phyloP scores from a whole-genome alignment of 495 filamentous ascomycete genomes.

The Aspergillus coremiiformis region DNA sequence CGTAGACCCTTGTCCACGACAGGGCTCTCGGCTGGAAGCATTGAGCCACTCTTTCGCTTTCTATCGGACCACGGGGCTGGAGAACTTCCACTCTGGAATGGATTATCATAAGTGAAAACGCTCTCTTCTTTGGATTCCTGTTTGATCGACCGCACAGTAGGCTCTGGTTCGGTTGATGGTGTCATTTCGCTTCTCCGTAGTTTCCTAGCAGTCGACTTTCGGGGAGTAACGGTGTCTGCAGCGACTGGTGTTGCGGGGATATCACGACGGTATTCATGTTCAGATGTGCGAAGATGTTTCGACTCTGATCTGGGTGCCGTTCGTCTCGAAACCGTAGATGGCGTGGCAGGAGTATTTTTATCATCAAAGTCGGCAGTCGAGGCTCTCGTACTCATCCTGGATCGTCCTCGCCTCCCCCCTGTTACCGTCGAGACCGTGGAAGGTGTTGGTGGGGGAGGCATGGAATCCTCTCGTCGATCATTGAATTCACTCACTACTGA shows the following conservation, averaged over 20 bases:
- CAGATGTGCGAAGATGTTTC: slow-evolving; percentile 49
- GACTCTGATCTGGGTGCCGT: slow-evolving; percentile 32
- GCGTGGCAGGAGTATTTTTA: slow-evolving; percentile 23
- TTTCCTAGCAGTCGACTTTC: slow-evolving; percentile 42
- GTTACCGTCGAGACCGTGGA: slow-evolving; percentile 38
- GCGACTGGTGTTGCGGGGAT: slow-evolving; percentile 26
- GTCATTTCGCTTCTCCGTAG: slow-evolving; percentile 50
- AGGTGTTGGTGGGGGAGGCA: slow-evolving; percentile 42
- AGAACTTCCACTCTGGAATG: slow-evolving; percentile 82
- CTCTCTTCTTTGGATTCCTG: slow-evolving; percentile 37
- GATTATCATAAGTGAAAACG: slow-evolving; percentile 82
- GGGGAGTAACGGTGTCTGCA: slow-evolving; percentile 24
- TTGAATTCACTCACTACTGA: slow-evolving; percentile 40
- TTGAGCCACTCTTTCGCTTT: slow-evolving; percentile 43
- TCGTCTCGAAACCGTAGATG: slow-evolving; percentile 24
- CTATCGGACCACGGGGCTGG: slow-evolving; percentile 41
- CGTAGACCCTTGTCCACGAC: slow-evolving; percentile 28
- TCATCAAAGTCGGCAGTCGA: slow-evolving; percentile 36
- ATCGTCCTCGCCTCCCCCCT: slow-evolving; percentile 33
- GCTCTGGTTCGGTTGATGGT: slow-evolving; percentile 36
- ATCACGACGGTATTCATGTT: slow-evolving; percentile 43
- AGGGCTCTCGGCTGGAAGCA: slow-evolving; percentile 30
- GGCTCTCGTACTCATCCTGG: slow-evolving; percentile 32
- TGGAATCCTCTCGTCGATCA: slow-evolving; percentile 30
- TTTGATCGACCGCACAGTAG: slow-evolving; percentile 31